Base-by-base conservation (phyloP, 1,139 yeast species). In the Yamadazyma kanchanaburiensis region DNA sequence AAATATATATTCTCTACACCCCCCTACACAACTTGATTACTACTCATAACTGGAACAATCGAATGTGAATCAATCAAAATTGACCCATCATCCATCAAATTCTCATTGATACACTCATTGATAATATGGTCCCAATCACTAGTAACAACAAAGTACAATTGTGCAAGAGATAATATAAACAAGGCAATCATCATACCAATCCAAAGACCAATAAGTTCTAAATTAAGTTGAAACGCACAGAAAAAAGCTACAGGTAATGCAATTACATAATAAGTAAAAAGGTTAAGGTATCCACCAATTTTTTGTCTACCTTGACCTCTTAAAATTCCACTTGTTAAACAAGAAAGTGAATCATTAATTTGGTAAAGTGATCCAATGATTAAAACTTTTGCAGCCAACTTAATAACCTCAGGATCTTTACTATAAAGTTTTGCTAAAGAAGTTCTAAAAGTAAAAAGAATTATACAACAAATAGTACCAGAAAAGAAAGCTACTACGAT, bases 221-320 rank as follows among this genome's bases (percentile, higher is more conserved):
- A 42, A 3, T 64, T 37, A 28, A 63, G 59, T 28, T 55, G 47
- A 44, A 80, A 77, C 1, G 80, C 81, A 35, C 72, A 62, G 23
- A 65, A 45, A 30, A 70, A 71, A 6, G 84, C 80, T 32, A 63
- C 55, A 0, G 86, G 85, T 30, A 80, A 55, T 1, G 84, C 84
- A 31, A 80, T 48, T 7, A 67, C 45, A 43, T 80, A 80, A 49
- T 79, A 80, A 25, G 77, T 62, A 28, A 77, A 49, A 12, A 80
- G 49, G 48, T 77, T 78, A 37, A 78, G 50, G 42, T 70, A 63
- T 2, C 48, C 83, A 3, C 85, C 86, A 38, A 79, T 74, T 36
- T 66, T 66, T 48, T 80, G 86, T 44, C 84, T 57, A 4, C 85
- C 86, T 52, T 79, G 86, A 7, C 81, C 85, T 42, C 86, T 61